Conservation (phyloP, 495 filamentous ascomycete species). For the Talaromyces nanjingensis region DNA sequence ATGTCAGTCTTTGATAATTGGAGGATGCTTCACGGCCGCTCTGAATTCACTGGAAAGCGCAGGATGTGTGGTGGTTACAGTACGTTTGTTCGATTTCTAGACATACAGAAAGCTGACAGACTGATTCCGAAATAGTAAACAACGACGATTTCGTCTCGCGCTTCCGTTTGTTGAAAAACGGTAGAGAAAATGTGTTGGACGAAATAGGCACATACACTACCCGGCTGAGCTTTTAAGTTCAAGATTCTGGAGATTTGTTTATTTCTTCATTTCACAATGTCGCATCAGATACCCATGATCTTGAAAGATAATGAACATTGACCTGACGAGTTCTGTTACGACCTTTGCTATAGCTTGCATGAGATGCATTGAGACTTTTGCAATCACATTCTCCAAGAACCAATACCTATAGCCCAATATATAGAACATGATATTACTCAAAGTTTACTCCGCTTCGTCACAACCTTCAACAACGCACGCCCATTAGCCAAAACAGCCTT, state of each 20-base stretch:
- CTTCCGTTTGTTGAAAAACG: conserved; percentile 63
- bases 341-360: background rate
- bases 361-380: background rate
- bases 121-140: conserved; percentile 52
- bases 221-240: background rate
- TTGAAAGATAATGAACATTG: no score
- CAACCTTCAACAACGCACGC: conserved; percentile 65
- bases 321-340: no score
- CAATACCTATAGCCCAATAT: background rate
- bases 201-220: conserved; percentile 22
- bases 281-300: background rate
- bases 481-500: conserved; percentile 82
- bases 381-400: background rate
- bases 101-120: conserved; percentile 9
- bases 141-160: conserved; percentile 80
- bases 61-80: conserved; percentile 87
- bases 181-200: conserved; percentile 45
- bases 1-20: conserved; percentile 84
- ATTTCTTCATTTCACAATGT: background rate
- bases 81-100: conserved; percentile 34
- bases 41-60: conserved; percentile 71
- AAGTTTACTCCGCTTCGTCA: conserved; percentile 55
- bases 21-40: conserved; percentile 82
- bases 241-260: background rate
- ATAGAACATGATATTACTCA: conserved; percentile 20